Evolutionary conservation across 2,329 filamentous ascomycete species (phyloP).

Genomic region (Microdochium nivale): DNA sequence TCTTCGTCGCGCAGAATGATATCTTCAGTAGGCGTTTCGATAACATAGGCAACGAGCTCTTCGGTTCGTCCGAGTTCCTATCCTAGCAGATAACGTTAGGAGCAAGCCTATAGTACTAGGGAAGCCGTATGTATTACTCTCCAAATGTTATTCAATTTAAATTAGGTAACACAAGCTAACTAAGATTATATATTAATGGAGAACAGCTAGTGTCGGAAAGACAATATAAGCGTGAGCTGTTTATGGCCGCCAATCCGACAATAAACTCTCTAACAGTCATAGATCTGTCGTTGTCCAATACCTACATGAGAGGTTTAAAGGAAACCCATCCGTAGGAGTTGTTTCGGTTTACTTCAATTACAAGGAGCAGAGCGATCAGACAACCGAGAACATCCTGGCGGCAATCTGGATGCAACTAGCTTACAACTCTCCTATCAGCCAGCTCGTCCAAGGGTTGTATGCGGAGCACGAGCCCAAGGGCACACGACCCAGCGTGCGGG

Average conservation of each 20-base stretch:
- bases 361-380: background rate
- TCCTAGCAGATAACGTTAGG: background rate
- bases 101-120: background rate
- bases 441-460: background rate
- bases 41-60: background rate
- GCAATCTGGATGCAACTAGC: background rate
- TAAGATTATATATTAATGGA: background rate
- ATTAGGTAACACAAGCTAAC: background rate
- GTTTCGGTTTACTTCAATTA: background rate
- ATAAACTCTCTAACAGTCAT: background rate
- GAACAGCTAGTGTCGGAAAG: background rate
- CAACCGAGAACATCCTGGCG: background rate
- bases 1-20: background rate
- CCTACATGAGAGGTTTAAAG: background rate
- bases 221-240: background rate
- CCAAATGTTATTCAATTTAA: background rate
- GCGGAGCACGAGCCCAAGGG: background rate
- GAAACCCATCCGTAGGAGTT: background rate
- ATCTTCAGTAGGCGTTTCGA: background rate
- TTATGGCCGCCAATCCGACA: background rate
- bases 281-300: background rate
- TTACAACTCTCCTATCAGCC: background rate
- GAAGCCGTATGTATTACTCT: background rate
- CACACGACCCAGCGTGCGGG: background rate
- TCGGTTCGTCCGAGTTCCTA: background rate